Percentiles rank a stretch among this genome's conserved stretches.
Conservation (phyloP, 352 stramenopile genomes). For the Labyrinthula sp. region DNA sequence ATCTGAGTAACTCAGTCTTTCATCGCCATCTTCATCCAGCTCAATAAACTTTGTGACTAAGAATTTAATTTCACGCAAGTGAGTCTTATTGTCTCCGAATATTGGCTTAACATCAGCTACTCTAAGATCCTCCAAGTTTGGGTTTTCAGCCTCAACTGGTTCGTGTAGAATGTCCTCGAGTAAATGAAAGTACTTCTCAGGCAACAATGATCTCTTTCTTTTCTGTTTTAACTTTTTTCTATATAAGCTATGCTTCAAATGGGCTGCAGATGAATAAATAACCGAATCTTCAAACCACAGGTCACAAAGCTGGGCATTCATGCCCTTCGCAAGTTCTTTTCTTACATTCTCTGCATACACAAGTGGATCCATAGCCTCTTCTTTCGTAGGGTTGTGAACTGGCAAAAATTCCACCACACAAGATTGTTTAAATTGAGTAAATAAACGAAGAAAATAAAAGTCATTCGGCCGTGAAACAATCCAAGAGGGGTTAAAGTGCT, state of each 20-base stretch:
- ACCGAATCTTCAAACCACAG: slow-evolving; percentile 5
- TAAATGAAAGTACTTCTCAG: too few species aligned
- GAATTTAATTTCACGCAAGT: too few species aligned
- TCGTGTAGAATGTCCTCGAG: too few species aligned
- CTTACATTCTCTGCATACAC: slow-evolving; percentile 30
- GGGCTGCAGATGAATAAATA: slow-evolving; percentile 5
- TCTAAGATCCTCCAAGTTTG: too few species aligned
- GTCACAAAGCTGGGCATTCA: background rate
- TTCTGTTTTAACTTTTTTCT: slow-evolving; percentile 33
- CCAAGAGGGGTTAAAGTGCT: slow-evolving; percentile 30
- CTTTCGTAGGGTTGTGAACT: slow-evolving; percentile 13
- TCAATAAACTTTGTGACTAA: too few species aligned
- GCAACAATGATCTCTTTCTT: too few species aligned
- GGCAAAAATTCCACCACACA: slow-evolving; percentile 28
- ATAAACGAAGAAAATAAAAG: slow-evolving; percentile 6
- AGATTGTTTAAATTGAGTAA: slow-evolving; percentile 23
- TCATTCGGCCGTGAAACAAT: slow-evolving; percentile 14
- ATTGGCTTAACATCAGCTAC: too few species aligned
- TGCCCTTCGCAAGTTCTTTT: background rate
- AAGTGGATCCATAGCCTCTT: slow-evolving; percentile 20
- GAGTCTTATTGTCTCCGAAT: too few species aligned
- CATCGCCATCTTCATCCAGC: too few species aligned
- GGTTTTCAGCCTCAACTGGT: too few species aligned
- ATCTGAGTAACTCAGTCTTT: too few species aligned
- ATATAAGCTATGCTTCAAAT: slow-evolving; percentile 6